A percentile compares a stretch with the other conserved stretches of the same genome.
phyloP scores from a whole-genome alignment of 345 rosid species.

The Excoecaria cochinchinensis region DNA sequence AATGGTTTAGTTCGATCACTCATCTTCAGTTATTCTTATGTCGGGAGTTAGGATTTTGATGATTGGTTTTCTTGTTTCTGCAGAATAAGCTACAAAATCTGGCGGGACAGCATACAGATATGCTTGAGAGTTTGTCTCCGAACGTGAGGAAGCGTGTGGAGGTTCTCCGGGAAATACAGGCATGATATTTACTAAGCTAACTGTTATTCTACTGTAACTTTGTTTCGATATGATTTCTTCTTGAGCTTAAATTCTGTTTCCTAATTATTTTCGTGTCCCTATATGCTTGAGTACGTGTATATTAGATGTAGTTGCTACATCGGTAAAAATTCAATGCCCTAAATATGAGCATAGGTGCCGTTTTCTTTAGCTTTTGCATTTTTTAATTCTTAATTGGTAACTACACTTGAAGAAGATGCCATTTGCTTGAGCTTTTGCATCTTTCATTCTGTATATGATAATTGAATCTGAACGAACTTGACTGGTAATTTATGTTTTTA shows the following conservation, averaged over 20 bases:
- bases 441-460: too few relatives aligned
- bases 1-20: neutral
- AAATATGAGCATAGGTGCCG: too few relatives aligned
- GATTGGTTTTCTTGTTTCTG: conserved; percentile 12
- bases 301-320: neutral
- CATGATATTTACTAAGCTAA: conserved; percentile 7
- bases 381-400: neutral
- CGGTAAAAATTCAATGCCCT: neutral
- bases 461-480: too few relatives aligned
- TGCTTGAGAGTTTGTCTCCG: conserved; percentile 63
- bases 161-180: conserved; percentile 89
- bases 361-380: neutral
- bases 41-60: neutral
- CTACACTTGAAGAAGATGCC: neutral
- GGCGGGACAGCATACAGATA: conserved; percentile 73
- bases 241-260: neutral
- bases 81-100: conserved; percentile 78
- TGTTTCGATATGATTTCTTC: neutral
- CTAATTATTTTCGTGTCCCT: neutral
- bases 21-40: neutral
- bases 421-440: too few relatives aligned
- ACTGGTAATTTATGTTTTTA: too few relatives aligned
- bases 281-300: neutral
- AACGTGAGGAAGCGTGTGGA: conserved; percentile 85
- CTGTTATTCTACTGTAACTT: neutral